phyloP scores from a whole-genome alignment of 1,284 basidiomycete genomes.

The Ustanciosporium gigantosporum region DNA sequence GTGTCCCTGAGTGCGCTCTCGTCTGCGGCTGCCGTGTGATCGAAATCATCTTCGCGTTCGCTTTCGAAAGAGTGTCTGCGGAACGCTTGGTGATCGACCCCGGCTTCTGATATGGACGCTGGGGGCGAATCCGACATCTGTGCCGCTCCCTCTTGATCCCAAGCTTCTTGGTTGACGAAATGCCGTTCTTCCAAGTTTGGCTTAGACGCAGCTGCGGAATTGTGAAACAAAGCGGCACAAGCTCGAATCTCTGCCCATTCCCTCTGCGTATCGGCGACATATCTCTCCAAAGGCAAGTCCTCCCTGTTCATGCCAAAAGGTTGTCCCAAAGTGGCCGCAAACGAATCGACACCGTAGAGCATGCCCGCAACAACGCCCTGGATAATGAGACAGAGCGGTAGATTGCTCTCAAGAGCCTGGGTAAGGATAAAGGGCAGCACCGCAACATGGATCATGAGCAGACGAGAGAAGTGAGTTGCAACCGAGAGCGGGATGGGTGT shows the following conservation, averaged over 20 bases:
- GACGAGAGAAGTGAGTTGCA: constrained; percentile 18
- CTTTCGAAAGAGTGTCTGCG: no score
- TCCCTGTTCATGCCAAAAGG: constrained; percentile 31
- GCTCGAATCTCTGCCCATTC: constrained; percentile 18
- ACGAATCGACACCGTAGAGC: constrained; percentile 37
- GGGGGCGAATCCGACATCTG: no score
- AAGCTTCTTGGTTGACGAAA: no score
- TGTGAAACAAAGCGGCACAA: background rate
- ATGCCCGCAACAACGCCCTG: constrained; percentile 20
- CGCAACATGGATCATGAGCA: constrained; percentile 18
- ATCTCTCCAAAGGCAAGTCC: constrained; percentile 31
- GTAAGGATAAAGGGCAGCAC: constrained; percentile 28
- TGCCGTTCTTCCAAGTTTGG: no score
- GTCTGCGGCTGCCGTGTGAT: no score
- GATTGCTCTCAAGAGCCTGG: constrained; percentile 6
- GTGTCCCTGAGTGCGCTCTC: background rate
- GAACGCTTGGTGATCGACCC: no score
- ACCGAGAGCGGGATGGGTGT: constrained; percentile 35
- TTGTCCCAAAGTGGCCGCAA: constrained; percentile 28
- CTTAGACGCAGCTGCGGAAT: background rate
- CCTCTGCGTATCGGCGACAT: constrained; percentile 12
- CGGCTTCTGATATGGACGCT: no score
- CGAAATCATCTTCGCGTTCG: no score
- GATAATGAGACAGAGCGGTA: constrained; percentile 11
- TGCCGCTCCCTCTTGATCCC: no score